Evolutionary conservation across 106 monocot genomes (phyloP).

Genomic region (Dendrobium huoshanense): DNA sequence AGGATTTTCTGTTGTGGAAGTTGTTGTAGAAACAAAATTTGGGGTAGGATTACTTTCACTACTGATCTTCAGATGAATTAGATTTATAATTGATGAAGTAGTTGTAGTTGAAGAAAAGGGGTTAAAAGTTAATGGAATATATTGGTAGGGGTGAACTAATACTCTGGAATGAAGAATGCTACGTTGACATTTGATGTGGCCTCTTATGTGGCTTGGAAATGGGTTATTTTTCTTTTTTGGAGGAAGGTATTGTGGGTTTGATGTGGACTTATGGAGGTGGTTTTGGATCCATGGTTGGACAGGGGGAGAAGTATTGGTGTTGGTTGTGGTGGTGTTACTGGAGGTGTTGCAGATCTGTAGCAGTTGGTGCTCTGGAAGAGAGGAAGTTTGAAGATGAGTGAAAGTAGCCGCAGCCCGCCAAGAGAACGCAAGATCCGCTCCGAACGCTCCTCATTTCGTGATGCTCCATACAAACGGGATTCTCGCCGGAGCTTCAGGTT

Average conservation of each 20-base stretch:
- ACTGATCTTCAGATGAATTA: conserved; percentile 10
- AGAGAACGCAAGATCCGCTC: conserved; percentile 81
- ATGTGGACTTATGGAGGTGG: conserved; percentile 47
- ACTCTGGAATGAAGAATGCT: conserved; percentile 18
- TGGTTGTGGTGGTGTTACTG: conserved; percentile 25
- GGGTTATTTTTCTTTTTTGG: conserved; percentile 20
- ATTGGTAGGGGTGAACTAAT: conserved; percentile 13
- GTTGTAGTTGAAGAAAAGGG: conserved; percentile 5
- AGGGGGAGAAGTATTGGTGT: conserved; percentile 37
- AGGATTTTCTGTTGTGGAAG: conserved; percentile 13
- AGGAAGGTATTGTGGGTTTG: conserved; percentile 28
- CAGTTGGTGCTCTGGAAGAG: conserved; percentile 19
- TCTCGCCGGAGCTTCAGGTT: conserved; percentile 45
- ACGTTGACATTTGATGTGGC: conserved; percentile 15
- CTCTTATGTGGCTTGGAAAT: conserved; percentile 21
- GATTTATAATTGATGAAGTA: conserved; percentile 10
- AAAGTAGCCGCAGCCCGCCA: conserved; percentile 58
- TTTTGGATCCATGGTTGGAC: conserved; percentile 50
- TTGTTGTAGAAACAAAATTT: conserved; percentile 1
- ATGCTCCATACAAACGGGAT: conserved; percentile 72
- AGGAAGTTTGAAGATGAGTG: conserved; percentile 43
- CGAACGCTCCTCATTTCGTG: conserved; percentile 58
- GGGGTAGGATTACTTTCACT: conserved; percentile 7
- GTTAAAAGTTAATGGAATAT: conserved; percentile 14
- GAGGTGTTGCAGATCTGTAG: conserved; percentile 17